Conservation (phyloP, 805 yeast genomes). For the Vanderwaltozyma verrucispora region DNA sequence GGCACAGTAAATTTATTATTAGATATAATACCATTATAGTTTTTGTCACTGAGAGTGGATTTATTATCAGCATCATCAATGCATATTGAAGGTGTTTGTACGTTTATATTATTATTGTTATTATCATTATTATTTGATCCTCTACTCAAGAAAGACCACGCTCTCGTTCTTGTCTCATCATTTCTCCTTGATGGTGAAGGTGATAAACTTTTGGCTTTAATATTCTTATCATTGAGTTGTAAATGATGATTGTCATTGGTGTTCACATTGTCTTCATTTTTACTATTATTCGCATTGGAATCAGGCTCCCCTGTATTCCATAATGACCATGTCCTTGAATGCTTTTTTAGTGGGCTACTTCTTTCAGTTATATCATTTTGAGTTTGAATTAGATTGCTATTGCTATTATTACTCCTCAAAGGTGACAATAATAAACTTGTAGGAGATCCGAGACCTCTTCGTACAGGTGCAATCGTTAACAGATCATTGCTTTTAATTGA, state of each 20-base stretch:
- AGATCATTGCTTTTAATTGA: background rate
- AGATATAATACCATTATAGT: background rate
- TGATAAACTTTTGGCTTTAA: background rate
- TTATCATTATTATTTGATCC: constrained; percentile 1
- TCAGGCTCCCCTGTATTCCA: background rate
- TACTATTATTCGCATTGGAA: background rate
- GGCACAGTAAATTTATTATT: background rate
- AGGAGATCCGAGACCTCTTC: background rate
- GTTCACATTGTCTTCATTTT: background rate
- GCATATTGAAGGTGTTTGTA: too few relatives aligned
- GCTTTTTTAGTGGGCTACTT: background rate
- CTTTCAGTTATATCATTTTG: background rate
- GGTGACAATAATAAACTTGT: too few relatives aligned
- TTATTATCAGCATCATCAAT: too few relatives aligned
- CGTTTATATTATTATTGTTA: constrained; percentile 2
- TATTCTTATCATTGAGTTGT: background rate
- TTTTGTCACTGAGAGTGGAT: background rate
- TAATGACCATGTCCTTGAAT: constrained; percentile 2
- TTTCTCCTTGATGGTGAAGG: background rate
- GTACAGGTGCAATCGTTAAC: background rate
- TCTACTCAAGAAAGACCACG: constrained; percentile 19
- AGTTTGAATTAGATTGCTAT: background rate
- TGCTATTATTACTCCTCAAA: too few relatives aligned
- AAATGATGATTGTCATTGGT: background rate
- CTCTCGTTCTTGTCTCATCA: constrained; percentile 3